A percentile compares a stretch with the other conserved stretches of the same genome.
These are phyloP conservation scores for Omphalotus olearius DNA, from an alignment of 1,284 basidiomycete species.

Conservation along the genomic window DNA sequence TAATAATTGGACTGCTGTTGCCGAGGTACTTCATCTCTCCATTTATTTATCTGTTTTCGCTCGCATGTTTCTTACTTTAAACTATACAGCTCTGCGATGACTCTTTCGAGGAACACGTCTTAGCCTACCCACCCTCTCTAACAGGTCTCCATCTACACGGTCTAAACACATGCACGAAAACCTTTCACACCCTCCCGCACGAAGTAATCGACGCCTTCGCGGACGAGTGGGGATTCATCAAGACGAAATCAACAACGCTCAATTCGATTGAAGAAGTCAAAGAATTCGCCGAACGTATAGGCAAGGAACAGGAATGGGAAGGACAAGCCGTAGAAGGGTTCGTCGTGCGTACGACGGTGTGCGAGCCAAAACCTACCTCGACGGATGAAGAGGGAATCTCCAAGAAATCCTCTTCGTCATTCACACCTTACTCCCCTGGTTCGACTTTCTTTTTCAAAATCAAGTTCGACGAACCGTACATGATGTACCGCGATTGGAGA, in stretches of 20 bases:
- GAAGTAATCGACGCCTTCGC: slow-evolving; percentile 78
- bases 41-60: background rate
- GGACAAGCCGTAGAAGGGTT: slow-evolving; percentile 93
- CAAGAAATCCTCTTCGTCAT: slow-evolving; percentile 9
- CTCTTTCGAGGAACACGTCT: slow-evolving; percentile 95
- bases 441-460: slow-evolving; percentile 98
- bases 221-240: slow-evolving; percentile 88
- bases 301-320: slow-evolving; percentile 72
- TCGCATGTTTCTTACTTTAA: background rate
- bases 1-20: slow-evolving; percentile 85
- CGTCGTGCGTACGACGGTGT: slow-evolving; percentile 82
- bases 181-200: slow-evolving; percentile 75
- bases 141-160: slow-evolving; percentile 95
- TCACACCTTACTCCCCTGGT: slow-evolving; percentile 65
- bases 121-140: slow-evolving; percentile 76
- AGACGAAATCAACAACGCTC: slow-evolving; percentile 63
- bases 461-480: slow-evolving; percentile 98
- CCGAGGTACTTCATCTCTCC: slow-evolving; percentile 59
- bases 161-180: slow-evolving; percentile 71
- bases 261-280: slow-evolving; percentile 68
- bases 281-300: slow-evolving; percentile 68
- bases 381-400: slow-evolving; percentile 16
- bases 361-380: slow-evolving; percentile 28
- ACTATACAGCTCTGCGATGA: slow-evolving; percentile 86
- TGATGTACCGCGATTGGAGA: slow-evolving; percentile 98